Base-by-base conservation (phyloP, 306 rosid genomes). In the Vigna trinervia region DNA sequence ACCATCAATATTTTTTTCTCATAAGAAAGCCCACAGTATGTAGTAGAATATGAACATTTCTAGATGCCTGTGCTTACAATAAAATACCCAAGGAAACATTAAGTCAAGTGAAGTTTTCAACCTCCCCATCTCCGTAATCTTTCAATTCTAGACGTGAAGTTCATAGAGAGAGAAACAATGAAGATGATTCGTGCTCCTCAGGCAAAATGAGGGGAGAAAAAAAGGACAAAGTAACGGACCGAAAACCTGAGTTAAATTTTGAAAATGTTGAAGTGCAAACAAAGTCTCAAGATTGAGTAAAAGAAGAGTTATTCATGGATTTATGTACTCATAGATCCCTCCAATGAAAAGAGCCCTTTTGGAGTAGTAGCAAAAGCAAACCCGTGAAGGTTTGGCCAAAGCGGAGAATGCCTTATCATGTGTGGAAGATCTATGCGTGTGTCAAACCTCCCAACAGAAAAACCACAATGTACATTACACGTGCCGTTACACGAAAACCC, bases 121-220 rank as follows among this genome's bases (percentile, higher is more conserved):
- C 60, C 43, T 59, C 32, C 38, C 10, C 5, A 17, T 61, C 70
- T 53, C 11, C 48, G n/a, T 13, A 34, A 41, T 36, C 65, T 73
- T 66, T 46, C 73, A 45, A 20, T 26, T 51, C 59, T 12, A 34
- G 57, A 73, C 69, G 32, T 45, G 12, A 73, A 73, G 23, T 13
- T 45, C 12, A 57, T 14, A 6, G 54, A 14, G 64, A 2, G 52
- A 61, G 45, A 45, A 32, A 70, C 36, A 71, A 11, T 39, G 51
- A 47, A 30, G 13, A 30, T 28, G 30, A 5, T 68, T 41, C 20
- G 38, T 43, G 56, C 39, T 67, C 51, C 72, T 3, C 39, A 1
- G n/a, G 32, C 47, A 70, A 51, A 15, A 51, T n/a, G 12, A 2
- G 5, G 1, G 12, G 45, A 10, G 48, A 1, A 51, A 51, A 51